Evolutionary conservation across 768 basidiomycete genomes (phyloP), one percentile per base, ranked within the genome.

Genomic region (Rhizopogon roseolus): DNA sequence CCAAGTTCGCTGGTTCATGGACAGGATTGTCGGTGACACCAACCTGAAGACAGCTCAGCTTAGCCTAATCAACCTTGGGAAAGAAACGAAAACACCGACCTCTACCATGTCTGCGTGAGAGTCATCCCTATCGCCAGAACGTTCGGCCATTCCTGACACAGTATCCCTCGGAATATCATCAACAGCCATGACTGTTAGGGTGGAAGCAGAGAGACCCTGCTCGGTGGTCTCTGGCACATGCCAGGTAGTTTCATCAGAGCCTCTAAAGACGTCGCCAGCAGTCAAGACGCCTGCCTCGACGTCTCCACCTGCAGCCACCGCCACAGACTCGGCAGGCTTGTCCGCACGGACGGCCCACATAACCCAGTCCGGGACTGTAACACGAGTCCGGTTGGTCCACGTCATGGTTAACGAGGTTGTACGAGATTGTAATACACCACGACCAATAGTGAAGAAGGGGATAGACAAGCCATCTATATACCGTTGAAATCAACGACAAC

Each of bases 381-480:
- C 43, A 10, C 62, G 69, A 14, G 67, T 63, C 36, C 66, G 62
- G 9, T 69, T 70, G 1, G 75, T 78, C 62, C 74, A 70, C 1
- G 80, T 79, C 11, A 63, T 62, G 7, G 77, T 71, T 11, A 82
- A 56, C 8, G 79, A 78, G 4, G 76, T 60, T 0, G 78, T 81
- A 10, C 74, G 75, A 11, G 78, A 75, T 44, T 73, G 71, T 22
- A 22, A 22, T 22, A 76, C 66, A 9, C 61, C 77, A 45, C 75
- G 73, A 10, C 83, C 77, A 17, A 81, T 61, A 39, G 74, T 80
- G 68, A 87, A 85, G 67, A 82, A 81, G 3, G 85, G 84, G 44
- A 88, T 87, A 9, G 85, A 86, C 13, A 88, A 69, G 19, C 85
- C 85, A 63, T 87, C 85, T 87, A 22, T 22, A 22, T 13, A 39